Evolutionary conservation across 2,329 filamentous ascomycete species (phyloP).

Genomic region (Fusarium phyllophilum): DNA sequence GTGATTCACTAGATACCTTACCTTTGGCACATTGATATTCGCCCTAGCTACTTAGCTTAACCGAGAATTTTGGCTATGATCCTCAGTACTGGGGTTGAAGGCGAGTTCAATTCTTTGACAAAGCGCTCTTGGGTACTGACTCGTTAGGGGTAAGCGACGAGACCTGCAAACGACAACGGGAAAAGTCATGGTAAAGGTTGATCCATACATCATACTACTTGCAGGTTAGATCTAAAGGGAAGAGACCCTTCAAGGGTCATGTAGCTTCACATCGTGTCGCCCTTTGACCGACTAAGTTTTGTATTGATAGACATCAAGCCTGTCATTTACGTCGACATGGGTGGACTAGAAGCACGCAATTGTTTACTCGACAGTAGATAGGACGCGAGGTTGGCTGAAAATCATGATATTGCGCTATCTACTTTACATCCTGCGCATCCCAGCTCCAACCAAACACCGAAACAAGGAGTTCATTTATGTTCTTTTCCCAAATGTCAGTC

Average conservation of each 20-base stretch:
- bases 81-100: neutral
- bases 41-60: too few species aligned
- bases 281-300: neutral
- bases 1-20: neutral
- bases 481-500: conserved; percentile 44
- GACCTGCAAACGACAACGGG: neutral
- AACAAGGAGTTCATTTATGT: conserved; percentile 42
- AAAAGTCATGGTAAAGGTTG: neutral
- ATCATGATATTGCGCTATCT: conserved; percentile 46
- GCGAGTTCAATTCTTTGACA: neutral
- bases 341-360: neutral
- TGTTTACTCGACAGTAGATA: neutral
- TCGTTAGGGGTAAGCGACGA: neutral
- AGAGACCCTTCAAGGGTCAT: neutral
- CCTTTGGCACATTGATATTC: too few species aligned
- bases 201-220: neutral
- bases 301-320: neutral
- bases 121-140: neutral
- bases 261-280: neutral
- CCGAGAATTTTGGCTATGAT: neutral
- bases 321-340: neutral
- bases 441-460: conserved; percentile 46
- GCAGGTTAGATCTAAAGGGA: neutral
- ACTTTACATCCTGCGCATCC: conserved; percentile 46
- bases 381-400: conserved; percentile 12